These are phyloP conservation scores for Vicia sativa DNA, from an alignment of 306 rosid species.

Conservation along the genomic window DNA sequence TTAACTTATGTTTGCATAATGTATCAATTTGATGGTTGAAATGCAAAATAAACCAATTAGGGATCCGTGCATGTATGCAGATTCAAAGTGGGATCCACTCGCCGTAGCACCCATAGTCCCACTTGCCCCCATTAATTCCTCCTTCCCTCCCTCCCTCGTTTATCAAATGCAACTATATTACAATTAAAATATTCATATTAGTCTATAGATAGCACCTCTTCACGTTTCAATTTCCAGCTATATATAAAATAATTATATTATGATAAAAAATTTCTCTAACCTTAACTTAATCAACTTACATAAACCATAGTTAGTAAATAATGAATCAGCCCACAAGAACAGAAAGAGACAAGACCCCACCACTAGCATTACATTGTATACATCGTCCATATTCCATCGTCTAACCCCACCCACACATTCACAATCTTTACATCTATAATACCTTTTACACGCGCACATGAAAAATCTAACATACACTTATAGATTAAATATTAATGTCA, in stretches of 20 bases:
- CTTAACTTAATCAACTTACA: conserved; percentile 39
- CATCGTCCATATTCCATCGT: conserved; percentile 40
- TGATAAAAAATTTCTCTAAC: conserved; percentile 11
- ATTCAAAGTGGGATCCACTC: conserved; percentile 60
- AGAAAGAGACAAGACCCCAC: not conserved
- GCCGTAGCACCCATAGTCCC: conserved; percentile 61
- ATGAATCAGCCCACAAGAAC: not conserved
- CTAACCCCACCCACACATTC: conserved; percentile 61
- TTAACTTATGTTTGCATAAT: too few species aligned
- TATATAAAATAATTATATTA: not conserved
- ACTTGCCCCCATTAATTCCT: conserved; percentile 51
- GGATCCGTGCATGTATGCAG: not conserved
- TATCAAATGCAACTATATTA: conserved; percentile 9
- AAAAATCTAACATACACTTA: not conserved
- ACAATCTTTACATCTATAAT: not conserved
- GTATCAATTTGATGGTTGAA: not conserved
- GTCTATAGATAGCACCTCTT: conserved; percentile 20
- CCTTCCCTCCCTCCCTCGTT: conserved; percentile 38
- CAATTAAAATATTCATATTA: conserved; percentile 27
- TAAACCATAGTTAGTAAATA: conserved; percentile 55
- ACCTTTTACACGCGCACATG: conserved; percentile 48
- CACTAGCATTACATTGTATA: conserved; percentile 22
- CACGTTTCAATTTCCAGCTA: conserved; percentile 25
- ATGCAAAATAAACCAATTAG: not conserved
- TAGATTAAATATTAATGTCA: conserved; percentile 24